These are phyloP conservation scores for Trypanosoma cruzi DNA, from an alignment of 208 protist genomes.

Conservation along the genomic window DNA sequence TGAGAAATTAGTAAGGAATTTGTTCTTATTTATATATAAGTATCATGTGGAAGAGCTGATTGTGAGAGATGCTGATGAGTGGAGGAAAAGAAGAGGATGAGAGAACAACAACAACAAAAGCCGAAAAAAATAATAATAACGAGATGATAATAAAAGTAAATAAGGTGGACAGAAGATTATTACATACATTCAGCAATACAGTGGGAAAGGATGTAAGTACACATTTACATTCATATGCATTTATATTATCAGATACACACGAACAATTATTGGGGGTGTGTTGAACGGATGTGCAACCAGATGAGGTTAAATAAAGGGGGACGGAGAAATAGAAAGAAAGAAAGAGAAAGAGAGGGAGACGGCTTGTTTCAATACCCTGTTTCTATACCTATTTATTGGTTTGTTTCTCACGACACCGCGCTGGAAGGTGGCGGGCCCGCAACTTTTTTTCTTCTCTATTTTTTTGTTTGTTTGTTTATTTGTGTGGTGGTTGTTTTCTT, in stretches of 20 bases:
- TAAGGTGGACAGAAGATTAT: neutral
- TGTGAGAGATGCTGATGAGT: neutral
- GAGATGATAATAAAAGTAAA: too few species aligned
- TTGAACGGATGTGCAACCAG: neutral
- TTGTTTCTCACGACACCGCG: neutral
- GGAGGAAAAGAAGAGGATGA: neutral
- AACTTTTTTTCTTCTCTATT: neutral
- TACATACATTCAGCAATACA: neutral
- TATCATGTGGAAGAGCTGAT: too few species aligned
- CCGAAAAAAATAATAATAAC: too few species aligned
- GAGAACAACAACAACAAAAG: conserved; percentile 6
- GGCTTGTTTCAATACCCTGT: neutral
- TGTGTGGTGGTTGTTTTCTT: conserved; percentile 2
- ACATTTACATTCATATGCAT: neutral
- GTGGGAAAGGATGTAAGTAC: neutral
- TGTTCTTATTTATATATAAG: too few species aligned
- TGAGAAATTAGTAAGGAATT: too few species aligned
- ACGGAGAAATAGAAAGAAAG: neutral
- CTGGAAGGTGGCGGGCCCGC: neutral
- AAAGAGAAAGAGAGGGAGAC: neutral
- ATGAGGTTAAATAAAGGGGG: too few species aligned
- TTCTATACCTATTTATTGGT: neutral
- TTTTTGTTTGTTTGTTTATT: too few species aligned
- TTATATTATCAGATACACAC: neutral
- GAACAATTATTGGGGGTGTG: neutral